A percentile compares a stretch with the other conserved stretches of the same genome.
Conservation (phyloP, 1,284 basidiomycete species). For the Trametes sp. region DNA sequence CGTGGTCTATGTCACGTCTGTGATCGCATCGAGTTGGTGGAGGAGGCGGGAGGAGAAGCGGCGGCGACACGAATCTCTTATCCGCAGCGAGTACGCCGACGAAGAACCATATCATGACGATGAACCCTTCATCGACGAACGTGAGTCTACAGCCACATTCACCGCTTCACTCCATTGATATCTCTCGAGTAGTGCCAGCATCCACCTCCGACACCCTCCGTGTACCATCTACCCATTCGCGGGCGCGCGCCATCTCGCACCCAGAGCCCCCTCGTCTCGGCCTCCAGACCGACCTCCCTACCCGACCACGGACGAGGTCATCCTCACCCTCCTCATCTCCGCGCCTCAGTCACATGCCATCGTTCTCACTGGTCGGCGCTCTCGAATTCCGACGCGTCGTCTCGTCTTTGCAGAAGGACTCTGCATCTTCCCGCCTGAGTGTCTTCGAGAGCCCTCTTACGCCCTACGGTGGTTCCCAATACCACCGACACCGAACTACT, state of each 20-base stretch:
- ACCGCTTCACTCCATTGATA: not conserved
- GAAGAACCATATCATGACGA: slow-evolving; percentile 54
- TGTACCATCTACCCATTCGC: slow-evolving; percentile 33
- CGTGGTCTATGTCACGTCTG: slow-evolving; percentile 77
- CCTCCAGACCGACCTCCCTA: slow-evolving; percentile 50
- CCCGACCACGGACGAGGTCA: slow-evolving; percentile 46
- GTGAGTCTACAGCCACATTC: slow-evolving; percentile 47
- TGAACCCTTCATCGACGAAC: slow-evolving; percentile 66
- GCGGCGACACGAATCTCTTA: slow-evolving; percentile 56
- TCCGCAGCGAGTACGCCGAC: slow-evolving; percentile 67
- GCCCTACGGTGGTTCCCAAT: slow-evolving; percentile 80
- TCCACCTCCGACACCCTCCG: slow-evolving; percentile 23
- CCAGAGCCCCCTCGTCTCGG: slow-evolving; percentile 49
- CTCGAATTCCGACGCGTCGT: slow-evolving; percentile 94
- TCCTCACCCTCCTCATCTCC: slow-evolving; percentile 47
- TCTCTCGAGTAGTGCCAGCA: slow-evolving; percentile 5
- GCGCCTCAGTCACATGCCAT: slow-evolving; percentile 65
- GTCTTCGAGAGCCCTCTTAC: slow-evolving; percentile 74
- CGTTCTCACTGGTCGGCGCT: slow-evolving; percentile 91
- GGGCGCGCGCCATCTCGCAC: slow-evolving; percentile 46
- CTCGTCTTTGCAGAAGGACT: slow-evolving; percentile 74
- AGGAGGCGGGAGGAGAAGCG: slow-evolving; percentile 57
- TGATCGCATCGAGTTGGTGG: slow-evolving; percentile 86
- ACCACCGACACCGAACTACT: slow-evolving; percentile 53
- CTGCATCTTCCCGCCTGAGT: slow-evolving; percentile 61